phyloP scores from a whole-genome alignment of 345 rosid species.

The Raphanus sativus region DNA sequence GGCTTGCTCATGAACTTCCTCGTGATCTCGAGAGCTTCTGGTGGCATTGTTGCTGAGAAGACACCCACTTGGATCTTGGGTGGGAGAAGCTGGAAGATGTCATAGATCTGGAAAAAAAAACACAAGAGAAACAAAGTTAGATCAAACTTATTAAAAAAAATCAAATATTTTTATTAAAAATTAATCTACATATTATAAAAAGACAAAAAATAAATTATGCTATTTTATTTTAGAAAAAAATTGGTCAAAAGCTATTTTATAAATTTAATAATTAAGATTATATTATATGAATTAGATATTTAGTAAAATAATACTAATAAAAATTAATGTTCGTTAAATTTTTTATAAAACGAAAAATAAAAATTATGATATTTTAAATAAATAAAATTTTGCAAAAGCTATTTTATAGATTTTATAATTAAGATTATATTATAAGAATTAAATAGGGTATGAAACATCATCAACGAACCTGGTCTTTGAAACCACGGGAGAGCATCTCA shows the following conservation, averaged over 20 bases:
- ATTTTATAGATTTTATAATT: too few species aligned
- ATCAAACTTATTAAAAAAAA: neutral
- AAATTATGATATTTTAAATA: too few species aligned
- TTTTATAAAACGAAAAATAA: too few species aligned
- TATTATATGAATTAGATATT: neutral
- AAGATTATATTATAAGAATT: neutral
- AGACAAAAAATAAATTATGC: too few species aligned
- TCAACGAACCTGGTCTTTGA: neutral
- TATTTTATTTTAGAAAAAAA: too few species aligned
- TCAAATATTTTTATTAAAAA: too few species aligned
- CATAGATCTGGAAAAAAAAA: neutral
- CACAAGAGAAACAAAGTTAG: neutral
- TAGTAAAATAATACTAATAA: too few species aligned
- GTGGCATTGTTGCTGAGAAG: neutral
- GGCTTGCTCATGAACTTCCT: conserved; percentile 5
- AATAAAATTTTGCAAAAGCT: too few species aligned
- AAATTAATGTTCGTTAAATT: too few species aligned
- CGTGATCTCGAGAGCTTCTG: neutral
- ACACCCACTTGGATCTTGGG: neutral
- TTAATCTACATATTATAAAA: too few species aligned
- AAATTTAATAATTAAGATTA: too few species aligned
- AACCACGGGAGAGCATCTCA: neutral
- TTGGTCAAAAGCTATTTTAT: too few species aligned
- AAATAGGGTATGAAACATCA: neutral
- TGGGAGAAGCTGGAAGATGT: neutral